Conservation (phyloP, 1,284 basidiomycete genomes). For the Marasmius oreades region DNA sequence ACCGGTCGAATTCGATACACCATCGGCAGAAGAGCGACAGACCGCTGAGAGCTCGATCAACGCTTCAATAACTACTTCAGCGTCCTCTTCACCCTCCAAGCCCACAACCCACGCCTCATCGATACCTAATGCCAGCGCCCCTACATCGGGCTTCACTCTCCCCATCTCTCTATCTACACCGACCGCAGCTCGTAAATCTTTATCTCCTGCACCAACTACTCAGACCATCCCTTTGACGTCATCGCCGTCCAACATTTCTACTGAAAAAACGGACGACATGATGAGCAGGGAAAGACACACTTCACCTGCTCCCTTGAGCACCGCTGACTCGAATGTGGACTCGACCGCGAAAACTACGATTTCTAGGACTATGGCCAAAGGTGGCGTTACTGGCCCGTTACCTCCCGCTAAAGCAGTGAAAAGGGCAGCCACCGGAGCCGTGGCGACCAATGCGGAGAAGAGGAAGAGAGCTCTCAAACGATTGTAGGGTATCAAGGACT, state of each 20-base stretch:
- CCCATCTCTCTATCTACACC: conserved; percentile 20
- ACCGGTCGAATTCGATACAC: conserved; percentile 65
- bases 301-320: conserved; percentile 62
- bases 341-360: conserved; percentile 30
- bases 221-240: conserved; percentile 36
- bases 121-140: conserved; percentile 18
- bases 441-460: conserved; percentile 61
- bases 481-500: conserved; percentile 37
- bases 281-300: conserved; percentile 50
- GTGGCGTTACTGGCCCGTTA: conserved; percentile 19
- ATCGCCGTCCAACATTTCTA: conserved; percentile 30
- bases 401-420: conserved; percentile 58
- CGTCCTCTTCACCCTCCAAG: conserved; percentile 15
- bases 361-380: conserved; percentile 27
- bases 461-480: conserved; percentile 82
- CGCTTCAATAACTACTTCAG: conserved; percentile 15
- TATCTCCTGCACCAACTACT: conserved; percentile 32
- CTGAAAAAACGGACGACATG: conserved; percentile 37
- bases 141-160: conserved; percentile 15
- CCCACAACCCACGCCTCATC: conserved; percentile 21
- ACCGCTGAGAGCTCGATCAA: conserved; percentile 4
- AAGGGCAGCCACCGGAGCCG: conserved; percentile 52
- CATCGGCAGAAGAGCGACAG: conserved; percentile 28
- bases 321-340: conserved; percentile 64
- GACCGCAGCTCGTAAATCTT: conserved; percentile 28